phyloP scores from a whole-genome alignment of 306 rosid genomes.

The Cucumis hystrix region DNA sequence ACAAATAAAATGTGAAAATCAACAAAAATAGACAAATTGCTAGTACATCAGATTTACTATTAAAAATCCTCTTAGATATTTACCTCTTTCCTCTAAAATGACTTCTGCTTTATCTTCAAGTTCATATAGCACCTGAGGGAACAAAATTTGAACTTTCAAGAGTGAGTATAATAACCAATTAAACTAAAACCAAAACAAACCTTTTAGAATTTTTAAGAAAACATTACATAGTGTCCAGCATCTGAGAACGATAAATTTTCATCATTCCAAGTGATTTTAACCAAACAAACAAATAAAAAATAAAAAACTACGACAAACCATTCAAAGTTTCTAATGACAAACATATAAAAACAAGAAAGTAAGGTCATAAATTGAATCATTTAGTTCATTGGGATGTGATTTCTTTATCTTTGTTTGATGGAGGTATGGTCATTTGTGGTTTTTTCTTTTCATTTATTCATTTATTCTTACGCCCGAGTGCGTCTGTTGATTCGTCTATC shows the following conservation, averaged over 20 bases:
- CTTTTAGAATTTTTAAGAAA: neutral
- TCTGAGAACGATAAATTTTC: neutral
- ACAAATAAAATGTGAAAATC: neutral
- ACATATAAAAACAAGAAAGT: neutral
- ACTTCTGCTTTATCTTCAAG: conserved; percentile 84
- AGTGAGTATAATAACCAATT: neutral
- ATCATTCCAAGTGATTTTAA: neutral
- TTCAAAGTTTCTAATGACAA: neutral
- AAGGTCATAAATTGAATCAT: no score
- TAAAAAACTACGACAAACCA: no score
- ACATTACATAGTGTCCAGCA: neutral
- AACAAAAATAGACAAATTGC: neutral
- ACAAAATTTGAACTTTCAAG: neutral
- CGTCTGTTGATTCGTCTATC: no score
- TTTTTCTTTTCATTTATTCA: no score
- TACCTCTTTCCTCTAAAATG: conserved; percentile 89
- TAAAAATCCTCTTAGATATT: neutral
- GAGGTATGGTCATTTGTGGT: neutral
- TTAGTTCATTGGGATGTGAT: neutral
- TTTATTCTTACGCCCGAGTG: no score
- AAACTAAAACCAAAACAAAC: neutral
- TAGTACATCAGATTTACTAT: neutral
- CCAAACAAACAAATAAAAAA: neutral
- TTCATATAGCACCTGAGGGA: conserved; percentile 64
- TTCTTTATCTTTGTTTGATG: neutral